Evolutionary conservation across 1,284 basidiomycete genomes (phyloP).

Genomic region (Somion occarium): DNA sequence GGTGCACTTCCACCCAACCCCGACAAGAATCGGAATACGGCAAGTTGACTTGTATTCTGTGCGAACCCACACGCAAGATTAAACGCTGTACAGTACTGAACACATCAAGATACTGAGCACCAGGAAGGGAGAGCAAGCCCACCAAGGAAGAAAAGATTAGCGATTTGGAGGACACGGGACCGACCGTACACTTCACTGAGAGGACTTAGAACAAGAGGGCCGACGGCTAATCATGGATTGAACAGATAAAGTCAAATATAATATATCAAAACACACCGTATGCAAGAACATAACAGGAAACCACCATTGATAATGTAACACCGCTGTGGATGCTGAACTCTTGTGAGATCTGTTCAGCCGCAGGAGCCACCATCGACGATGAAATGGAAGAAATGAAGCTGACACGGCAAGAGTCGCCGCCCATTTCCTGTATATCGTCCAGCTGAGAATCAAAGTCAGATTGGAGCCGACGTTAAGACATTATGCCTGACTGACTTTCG

Average conservation of each 20-base stretch:
- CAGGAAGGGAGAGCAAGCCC: constrained; percentile 17
- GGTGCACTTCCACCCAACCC: constrained; percentile 62
- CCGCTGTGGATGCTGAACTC: constrained; percentile 48
- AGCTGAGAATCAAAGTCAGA: constrained; percentile 31
- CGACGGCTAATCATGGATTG: constrained; percentile 30
- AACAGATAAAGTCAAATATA: neutral
- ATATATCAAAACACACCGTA: constrained; percentile 37
- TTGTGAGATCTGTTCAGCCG: constrained; percentile 42
- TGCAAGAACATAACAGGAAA: constrained; percentile 62
- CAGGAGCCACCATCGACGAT: constrained; percentile 66
- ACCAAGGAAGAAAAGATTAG: constrained; percentile 55
- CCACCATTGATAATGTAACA: constrained; percentile 49
- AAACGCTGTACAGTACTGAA: constrained; percentile 37
- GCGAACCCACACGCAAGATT: constrained; percentile 63
- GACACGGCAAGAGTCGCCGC: constrained; percentile 53
- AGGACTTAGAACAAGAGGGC: constrained; percentile 49
- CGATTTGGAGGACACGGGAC: constrained; percentile 34
- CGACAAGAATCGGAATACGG: constrained; percentile 59
- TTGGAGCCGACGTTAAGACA: neutral
- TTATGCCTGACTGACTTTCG: neutral
- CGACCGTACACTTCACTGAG: constrained; percentile 45
- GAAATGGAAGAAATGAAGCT: constrained; percentile 56
- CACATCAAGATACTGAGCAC: constrained; percentile 1
- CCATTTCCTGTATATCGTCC: constrained; percentile 53
- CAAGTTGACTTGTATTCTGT: constrained; percentile 46